Evolutionary conservation across 1,139 yeast species (phyloP).

Genomic region (Blastobotrys raffinosifermentans): DNA sequence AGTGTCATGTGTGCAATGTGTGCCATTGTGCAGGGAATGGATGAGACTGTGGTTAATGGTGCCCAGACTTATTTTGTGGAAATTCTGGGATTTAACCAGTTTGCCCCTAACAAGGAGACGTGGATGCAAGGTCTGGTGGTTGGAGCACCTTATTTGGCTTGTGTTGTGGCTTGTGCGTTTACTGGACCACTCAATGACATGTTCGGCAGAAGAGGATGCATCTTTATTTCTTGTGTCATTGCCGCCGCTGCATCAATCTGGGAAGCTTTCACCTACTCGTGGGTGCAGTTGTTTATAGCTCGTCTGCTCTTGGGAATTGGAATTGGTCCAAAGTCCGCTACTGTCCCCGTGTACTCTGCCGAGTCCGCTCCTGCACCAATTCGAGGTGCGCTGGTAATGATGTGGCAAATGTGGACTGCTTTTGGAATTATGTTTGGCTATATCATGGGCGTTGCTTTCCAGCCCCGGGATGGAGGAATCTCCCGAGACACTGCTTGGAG

Average conservation of each 20-base stretch:
- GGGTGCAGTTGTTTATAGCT: slow-evolving; percentile 74
- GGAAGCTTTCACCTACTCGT: slow-evolving; percentile 64
- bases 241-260: slow-evolving; percentile 68
- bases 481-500: slow-evolving; percentile 64
- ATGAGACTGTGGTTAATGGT: slow-evolving; percentile 81
- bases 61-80: slow-evolving; percentile 67
- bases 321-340: slow-evolving; percentile 73
- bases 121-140: slow-evolving; percentile 73
- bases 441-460: slow-evolving; percentile 60
- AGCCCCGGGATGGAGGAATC: slow-evolving; percentile 40
- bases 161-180: too few relatives aligned
- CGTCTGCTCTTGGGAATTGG: slow-evolving; percentile 71
- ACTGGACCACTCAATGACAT: slow-evolving; percentile 54
- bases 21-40: slow-evolving; percentile 93
- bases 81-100: slow-evolving; percentile 44
- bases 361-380: slow-evolving; percentile 73
- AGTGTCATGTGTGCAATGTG: slow-evolving; percentile 77
- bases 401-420: slow-evolving; percentile 88
- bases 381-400: slow-evolving; percentile 77
- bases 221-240: slow-evolving; percentile 59
- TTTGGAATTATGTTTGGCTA: slow-evolving; percentile 82
- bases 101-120: slow-evolving; percentile 42
- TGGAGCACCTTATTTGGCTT: slow-evolving; percentile 76
- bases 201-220: slow-evolving; percentile 69
- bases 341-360: slow-evolving; percentile 77